Percentiles rank a stretch among this genome's conserved stretches.
Evolutionary conservation across 345 rosid species (phyloP).

Genomic region (Nasturtium officinale): DNA sequence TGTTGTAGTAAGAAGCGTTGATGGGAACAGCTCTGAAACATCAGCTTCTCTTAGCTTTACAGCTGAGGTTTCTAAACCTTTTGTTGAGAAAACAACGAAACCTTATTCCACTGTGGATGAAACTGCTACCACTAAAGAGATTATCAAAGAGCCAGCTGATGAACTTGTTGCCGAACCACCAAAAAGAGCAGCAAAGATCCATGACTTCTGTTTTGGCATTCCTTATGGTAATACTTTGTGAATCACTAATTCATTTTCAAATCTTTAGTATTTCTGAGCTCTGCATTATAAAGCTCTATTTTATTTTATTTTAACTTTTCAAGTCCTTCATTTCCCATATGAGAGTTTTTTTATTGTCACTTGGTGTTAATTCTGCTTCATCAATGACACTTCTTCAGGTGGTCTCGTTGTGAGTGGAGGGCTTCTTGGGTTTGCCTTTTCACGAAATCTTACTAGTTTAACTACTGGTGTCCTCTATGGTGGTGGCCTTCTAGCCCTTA

Average conservation of each 20-base stretch:
- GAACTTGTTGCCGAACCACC: constrained; percentile 47
- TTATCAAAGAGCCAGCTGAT: constrained; percentile 35
- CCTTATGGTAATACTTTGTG: constrained; percentile 64
- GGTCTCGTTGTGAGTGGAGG: constrained; percentile 75
- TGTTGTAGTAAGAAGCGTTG: constrained; percentile 54
- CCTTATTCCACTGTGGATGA: constrained; percentile 39
- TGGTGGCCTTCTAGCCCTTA: constrained; percentile 82
- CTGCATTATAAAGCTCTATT: background rate
- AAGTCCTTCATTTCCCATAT: background rate
- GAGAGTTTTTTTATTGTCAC: background rate
- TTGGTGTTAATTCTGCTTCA: constrained; percentile 7
- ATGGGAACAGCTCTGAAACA: constrained; percentile 46
- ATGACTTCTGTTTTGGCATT: constrained; percentile 93
- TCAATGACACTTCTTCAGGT: constrained; percentile 46
- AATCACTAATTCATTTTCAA: background rate
- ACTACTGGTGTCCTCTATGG: constrained; percentile 64
- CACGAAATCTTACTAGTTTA: constrained; percentile 61
- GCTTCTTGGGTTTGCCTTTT: constrained; percentile 68
- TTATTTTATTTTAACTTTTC: background rate
- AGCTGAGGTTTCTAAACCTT: constrained; percentile 53
- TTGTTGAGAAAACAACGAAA: constrained; percentile 44
- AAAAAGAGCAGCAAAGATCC: constrained; percentile 68
- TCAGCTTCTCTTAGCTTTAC: constrained; percentile 45
- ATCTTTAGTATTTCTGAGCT: background rate
- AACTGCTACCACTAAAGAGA: constrained; percentile 23